Percentiles rank a stretch among this genome's conserved stretches.
Evolutionary conservation across 805 yeast genomes (phyloP).

Genomic region (Dipodascus geniculatus): DNA sequence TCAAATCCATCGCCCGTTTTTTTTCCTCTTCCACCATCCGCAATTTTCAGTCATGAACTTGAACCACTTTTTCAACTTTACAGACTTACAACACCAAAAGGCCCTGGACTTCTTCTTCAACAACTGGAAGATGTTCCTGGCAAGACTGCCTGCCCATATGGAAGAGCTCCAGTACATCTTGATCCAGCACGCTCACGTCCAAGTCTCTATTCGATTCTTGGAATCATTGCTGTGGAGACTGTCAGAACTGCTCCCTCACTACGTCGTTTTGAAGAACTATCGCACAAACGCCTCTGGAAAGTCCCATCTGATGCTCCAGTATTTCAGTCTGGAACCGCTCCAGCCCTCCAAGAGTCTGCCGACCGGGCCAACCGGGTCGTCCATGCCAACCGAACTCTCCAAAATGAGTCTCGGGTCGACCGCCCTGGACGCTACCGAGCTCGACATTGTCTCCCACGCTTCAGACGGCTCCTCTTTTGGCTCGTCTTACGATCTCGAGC

Average conservation of each 20-base stretch:
- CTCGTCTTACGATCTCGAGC: not conserved
- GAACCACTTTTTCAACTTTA: not conserved
- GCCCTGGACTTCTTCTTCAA: not conserved
- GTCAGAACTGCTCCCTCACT: not conserved
- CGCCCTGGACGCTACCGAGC: no score
- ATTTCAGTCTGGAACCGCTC: slow-evolving; percentile 1
- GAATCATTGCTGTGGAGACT: not conserved
- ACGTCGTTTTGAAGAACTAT: not conserved
- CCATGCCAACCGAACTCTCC: no score
- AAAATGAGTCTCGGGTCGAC: no score
- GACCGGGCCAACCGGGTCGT: no score
- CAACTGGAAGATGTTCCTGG: not conserved
- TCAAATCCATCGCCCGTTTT: not conserved
- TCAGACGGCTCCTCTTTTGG: not conserved
- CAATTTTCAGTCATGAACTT: not conserved
- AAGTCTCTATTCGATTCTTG: not conserved
- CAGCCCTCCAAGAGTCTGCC: not conserved
- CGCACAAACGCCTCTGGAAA: not conserved
- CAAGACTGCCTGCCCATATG: not conserved
- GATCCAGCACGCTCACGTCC: not conserved
- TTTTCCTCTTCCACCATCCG: not conserved
- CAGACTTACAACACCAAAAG: not conserved
- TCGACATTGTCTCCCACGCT: not conserved
- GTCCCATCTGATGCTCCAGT: not conserved
- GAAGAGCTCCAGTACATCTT: not conserved